Percentiles rank a stretch among this genome's conserved stretches.
Conservation (phyloP, 768 basidiomycete genomes). For the Infundibulicybe gibba region DNA sequence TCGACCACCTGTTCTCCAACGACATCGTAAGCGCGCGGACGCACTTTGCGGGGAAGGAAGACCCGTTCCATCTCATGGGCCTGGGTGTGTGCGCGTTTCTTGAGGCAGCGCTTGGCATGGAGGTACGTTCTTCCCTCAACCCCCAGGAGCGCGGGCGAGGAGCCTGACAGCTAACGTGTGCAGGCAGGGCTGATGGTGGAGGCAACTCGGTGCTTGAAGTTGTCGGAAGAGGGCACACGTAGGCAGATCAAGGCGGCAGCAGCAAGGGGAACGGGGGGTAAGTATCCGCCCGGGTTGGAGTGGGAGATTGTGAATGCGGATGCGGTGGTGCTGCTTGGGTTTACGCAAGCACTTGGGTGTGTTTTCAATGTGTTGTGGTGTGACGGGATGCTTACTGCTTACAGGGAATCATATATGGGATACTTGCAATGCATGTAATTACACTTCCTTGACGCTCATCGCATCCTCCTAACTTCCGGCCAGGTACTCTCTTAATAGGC, state of each 20-base stretch:
- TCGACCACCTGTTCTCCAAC: conserved; percentile 68
- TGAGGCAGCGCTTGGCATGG: conserved; percentile 80
- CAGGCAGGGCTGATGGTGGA: conserved; percentile 62
- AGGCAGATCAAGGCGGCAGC: conserved; percentile 36
- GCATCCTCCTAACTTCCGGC: conserved; percentile 2
- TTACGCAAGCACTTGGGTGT: conserved; percentile 69
- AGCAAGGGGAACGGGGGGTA: conserved; percentile 26
- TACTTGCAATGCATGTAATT: conserved; percentile 75
- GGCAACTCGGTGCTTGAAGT: conserved; percentile 50
- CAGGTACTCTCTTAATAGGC: conserved; percentile 53
- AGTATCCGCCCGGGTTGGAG: conserved; percentile 62
- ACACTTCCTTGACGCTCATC: background rate
- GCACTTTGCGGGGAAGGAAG: conserved; percentile 45
- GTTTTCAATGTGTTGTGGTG: conserved; percentile 10
- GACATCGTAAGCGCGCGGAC: conserved; percentile 52
- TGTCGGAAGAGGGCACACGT: conserved; percentile 60
- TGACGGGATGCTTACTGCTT: background rate
- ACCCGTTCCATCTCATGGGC: conserved; percentile 73
- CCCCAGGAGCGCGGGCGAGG: background rate
- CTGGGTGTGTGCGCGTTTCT: conserved; percentile 70
- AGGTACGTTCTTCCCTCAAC: conserved; percentile 37
- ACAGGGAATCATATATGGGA: conserved; percentile 73
- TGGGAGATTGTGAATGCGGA: conserved; percentile 79
- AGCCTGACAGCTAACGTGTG: background rate
- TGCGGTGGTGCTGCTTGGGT: conserved; percentile 62